A percentile compares a stretch with the other conserved stretches of the same genome.
phyloP scores from a whole-genome alignment of 2,329 filamentous ascomycete species.

The Fusarium nelsonii region DNA sequence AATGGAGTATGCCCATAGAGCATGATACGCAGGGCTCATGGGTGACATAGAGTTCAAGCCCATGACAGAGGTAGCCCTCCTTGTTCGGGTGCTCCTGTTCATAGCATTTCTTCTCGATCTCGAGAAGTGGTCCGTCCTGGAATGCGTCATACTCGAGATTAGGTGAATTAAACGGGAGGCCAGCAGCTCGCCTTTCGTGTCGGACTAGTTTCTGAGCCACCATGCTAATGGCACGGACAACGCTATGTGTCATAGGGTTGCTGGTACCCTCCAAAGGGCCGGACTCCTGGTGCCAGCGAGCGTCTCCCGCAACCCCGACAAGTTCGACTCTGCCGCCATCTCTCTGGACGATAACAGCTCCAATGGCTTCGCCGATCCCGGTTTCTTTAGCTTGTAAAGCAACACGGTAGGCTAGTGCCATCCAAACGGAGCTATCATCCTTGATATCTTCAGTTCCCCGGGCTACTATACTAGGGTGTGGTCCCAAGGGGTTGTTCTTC shows the following conservation, averaged over 20 bases:
- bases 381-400: slow-evolving; percentile 69
- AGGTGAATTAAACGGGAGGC: slow-evolving; percentile 51
- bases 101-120: slow-evolving; percentile 73
- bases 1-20: slow-evolving; percentile 95
- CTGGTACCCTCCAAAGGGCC: slow-evolving; percentile 62
- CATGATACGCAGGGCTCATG: slow-evolving; percentile 98
- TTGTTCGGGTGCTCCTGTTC: slow-evolving; percentile 73
- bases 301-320: slow-evolving; percentile 81
- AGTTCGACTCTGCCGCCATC: slow-evolving; percentile 65
- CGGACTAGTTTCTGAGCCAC: slow-evolving; percentile 76
- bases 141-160: slow-evolving; percentile 72
- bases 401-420: slow-evolving; percentile 73
- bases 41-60: slow-evolving; percentile 91
- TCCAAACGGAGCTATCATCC: slow-evolving; percentile 73
- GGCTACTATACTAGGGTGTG: slow-evolving; percentile 80
- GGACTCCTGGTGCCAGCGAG: slow-evolving; percentile 72
- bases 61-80: slow-evolving; percentile 93
- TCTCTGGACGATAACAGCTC: slow-evolving; percentile 80
- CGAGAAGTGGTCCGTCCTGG: slow-evolving; percentile 75
- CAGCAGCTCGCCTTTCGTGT: slow-evolving; percentile 62
- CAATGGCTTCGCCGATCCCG: slow-evolving; percentile 76
- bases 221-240: slow-evolving; percentile 85
- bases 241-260: slow-evolving; percentile 83
- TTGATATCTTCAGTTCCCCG: slow-evolving; percentile 77
- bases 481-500: slow-evolving; percentile 87